These are phyloP conservation scores for Rhodotorula sp. DNA, from an alignment of 1,284 basidiomycete species.

Conservation along the genomic window DNA sequence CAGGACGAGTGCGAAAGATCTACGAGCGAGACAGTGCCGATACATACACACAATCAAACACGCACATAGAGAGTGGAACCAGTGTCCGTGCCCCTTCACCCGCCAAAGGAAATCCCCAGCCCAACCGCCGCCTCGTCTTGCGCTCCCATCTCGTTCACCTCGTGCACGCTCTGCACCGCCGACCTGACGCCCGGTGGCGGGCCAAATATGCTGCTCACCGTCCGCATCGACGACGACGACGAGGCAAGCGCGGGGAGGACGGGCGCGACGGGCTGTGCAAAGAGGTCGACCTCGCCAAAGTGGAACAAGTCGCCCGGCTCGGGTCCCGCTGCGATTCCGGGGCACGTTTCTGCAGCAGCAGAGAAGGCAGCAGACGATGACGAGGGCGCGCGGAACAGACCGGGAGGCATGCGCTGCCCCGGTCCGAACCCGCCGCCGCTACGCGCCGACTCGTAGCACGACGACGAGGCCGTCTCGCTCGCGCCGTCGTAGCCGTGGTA, in stretches of 20 bases:
- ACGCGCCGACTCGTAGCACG: background rate
- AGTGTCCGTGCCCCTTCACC: background rate
- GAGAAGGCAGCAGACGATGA: background rate
- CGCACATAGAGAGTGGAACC: too few relatives aligned
- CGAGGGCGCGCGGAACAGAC: background rate
- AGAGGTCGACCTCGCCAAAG: slow-evolving; percentile 24
- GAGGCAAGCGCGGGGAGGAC: background rate
- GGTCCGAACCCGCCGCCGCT: background rate
- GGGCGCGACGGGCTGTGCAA: slow-evolving; percentile 10
- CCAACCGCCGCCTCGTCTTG: background rate
- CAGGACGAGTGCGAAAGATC: too few relatives aligned
- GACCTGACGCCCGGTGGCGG: background rate
- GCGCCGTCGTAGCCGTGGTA: background rate
- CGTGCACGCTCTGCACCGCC: too few relatives aligned
- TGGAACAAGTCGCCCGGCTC: slow-evolving; percentile 10
- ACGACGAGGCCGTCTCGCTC: slow-evolving; percentile 5
- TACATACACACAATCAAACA: too few relatives aligned
- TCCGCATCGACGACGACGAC: background rate
- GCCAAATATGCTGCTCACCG: background rate
- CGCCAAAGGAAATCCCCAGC: background rate
- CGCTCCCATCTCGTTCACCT: background rate
- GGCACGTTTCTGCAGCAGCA: too few relatives aligned
- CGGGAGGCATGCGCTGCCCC: background rate
- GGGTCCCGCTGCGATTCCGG: too few relatives aligned
- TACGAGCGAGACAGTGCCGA: too few relatives aligned